Evolutionary conservation across 805 yeast genomes (phyloP).

Genomic region (Limtongia smithiae): DNA sequence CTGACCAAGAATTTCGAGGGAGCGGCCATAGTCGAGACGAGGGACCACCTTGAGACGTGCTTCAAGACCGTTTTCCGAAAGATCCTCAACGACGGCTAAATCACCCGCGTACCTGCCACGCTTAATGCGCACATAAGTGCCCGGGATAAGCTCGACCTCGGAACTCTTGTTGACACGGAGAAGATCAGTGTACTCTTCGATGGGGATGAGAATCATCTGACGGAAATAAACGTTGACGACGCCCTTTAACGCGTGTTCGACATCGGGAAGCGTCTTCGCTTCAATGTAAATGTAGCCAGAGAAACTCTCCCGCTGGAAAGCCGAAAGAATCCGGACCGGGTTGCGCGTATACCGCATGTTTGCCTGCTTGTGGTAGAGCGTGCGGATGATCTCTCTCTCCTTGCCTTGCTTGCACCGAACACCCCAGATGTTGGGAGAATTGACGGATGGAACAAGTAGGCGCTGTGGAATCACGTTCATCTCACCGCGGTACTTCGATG

Average conservation of each 20-base stretch:
- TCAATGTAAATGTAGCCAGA: slow-evolving; percentile 90
- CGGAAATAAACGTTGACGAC: slow-evolving; percentile 75
- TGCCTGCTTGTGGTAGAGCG: slow-evolving; percentile 75
- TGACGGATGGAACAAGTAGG: slow-evolving; percentile 87
- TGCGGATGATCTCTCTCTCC: slow-evolving; percentile 86
- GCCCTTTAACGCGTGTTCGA: slow-evolving; percentile 82
- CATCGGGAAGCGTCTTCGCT: slow-evolving; percentile 90
- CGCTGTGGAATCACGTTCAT: slow-evolving; percentile 90
- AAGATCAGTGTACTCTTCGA: slow-evolving; percentile 89
- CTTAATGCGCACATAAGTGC: slow-evolving; percentile 84
- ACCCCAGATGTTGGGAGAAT: slow-evolving; percentile 96
- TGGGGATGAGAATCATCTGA: slow-evolving; percentile 84
- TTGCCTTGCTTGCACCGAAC: slow-evolving; percentile 88
- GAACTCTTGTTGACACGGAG: slow-evolving; percentile 83
- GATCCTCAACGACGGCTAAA: slow-evolving; percentile 85
- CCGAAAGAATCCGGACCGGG: slow-evolving; percentile 81
- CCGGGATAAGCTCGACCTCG: slow-evolving; percentile 85
- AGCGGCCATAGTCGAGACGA: slow-evolving; percentile 82
- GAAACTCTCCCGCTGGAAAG: slow-evolving; percentile 91
- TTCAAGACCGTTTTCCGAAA: slow-evolving; percentile 92
- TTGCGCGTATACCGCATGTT: slow-evolving; percentile 69
- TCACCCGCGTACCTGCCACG: slow-evolving; percentile 92
- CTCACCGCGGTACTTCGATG: slow-evolving; percentile 77
- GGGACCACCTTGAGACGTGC: slow-evolving; percentile 93
- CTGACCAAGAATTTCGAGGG: slow-evolving; percentile 27